Percentiles rank a stretch among this genome's conserved stretches.
Evolutionary conservation across 1,284 basidiomycete species (phyloP).

Genomic region (Ceratobasidium sp.): DNA sequence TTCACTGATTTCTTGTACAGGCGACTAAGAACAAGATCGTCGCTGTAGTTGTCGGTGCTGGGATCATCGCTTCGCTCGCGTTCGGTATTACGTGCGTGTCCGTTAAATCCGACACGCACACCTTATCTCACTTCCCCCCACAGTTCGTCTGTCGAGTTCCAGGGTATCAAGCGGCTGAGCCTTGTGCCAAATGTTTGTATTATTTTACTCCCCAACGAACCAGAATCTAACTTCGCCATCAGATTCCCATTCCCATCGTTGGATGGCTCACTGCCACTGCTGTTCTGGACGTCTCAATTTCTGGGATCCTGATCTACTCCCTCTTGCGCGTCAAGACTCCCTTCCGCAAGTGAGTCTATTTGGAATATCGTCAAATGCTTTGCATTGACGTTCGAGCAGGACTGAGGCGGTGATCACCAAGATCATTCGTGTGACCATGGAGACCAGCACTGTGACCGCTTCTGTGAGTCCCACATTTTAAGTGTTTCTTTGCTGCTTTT

Average conservation of each 20-base stretch:
- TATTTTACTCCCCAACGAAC: not conserved
- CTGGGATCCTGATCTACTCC: conserved; percentile 43
- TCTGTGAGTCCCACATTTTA: conserved; percentile 20
- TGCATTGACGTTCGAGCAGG: conserved; percentile 5
- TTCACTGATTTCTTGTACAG: conserved; percentile 15
- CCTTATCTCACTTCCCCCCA: not conserved
- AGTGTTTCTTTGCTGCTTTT: not conserved
- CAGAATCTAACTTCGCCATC: not conserved
- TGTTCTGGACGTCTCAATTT: conserved; percentile 46
- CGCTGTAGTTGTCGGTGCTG: conserved; percentile 2
- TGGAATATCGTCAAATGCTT: not conserved
- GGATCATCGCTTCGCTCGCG: conserved; percentile 34
- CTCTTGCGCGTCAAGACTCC: conserved; percentile 45
- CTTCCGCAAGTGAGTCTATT: conserved; percentile 47
- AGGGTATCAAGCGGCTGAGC: conserved; percentile 38
- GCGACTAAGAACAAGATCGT: conserved; percentile 47
- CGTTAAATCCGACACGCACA: not conserved
- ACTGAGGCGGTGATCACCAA: conserved; percentile 48
- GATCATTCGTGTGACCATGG: conserved; percentile 48
- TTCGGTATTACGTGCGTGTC: conserved; percentile 34
- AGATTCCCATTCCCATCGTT: conserved; percentile 45
- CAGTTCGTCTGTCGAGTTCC: conserved; percentile 44
- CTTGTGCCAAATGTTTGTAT: conserved; percentile 17
- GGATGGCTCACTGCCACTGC: conserved; percentile 45
- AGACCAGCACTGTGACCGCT: conserved; percentile 47